Evolutionary conservation across 495 filamentous ascomycete genomes (phyloP).

Genomic region (Aspergillus baeticus): DNA sequence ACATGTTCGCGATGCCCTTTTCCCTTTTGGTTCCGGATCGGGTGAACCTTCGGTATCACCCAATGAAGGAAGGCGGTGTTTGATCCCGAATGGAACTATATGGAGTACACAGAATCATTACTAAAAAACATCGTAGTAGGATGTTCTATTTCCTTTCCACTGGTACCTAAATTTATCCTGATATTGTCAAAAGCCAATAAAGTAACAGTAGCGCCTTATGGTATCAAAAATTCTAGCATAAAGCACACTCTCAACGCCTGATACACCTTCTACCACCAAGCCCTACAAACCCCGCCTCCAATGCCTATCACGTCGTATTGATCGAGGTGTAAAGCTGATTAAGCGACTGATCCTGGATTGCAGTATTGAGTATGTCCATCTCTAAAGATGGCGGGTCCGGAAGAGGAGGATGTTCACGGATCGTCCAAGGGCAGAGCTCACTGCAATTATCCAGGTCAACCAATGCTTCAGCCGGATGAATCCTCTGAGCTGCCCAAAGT

Average conservation of each 20-base stretch:
- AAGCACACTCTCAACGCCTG: no score
- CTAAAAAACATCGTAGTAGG: background rate
- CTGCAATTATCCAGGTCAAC: constrained; percentile 42
- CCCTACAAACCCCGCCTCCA: background rate
- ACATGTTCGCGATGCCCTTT: constrained; percentile 10
- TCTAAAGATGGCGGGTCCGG: constrained; percentile 33
- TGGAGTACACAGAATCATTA: background rate
- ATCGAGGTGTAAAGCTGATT: constrained; percentile 40
- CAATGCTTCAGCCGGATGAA: constrained; percentile 39
- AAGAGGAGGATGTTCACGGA: constrained; percentile 41
- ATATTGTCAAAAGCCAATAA: background rate
- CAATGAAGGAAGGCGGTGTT: background rate
- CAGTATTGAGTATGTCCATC: constrained; percentile 40
- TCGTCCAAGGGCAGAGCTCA: constrained; percentile 46
- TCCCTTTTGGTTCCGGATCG: constrained; percentile 35
- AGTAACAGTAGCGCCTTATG: no score
- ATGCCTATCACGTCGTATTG: constrained; percentile 34
- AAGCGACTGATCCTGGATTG: constrained; percentile 35
- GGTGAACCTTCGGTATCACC: constrained; percentile 32
- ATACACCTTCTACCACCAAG: background rate
- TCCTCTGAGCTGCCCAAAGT: constrained; percentile 35
- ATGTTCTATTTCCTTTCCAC: no score
- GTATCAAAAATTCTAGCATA: no score
- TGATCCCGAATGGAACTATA: background rate
- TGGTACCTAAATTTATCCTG: no score